Percentiles rank a stretch among this genome's conserved stretches.
Conservation (phyloP, 129 eudicot species). For the Silybum marianum region DNA sequence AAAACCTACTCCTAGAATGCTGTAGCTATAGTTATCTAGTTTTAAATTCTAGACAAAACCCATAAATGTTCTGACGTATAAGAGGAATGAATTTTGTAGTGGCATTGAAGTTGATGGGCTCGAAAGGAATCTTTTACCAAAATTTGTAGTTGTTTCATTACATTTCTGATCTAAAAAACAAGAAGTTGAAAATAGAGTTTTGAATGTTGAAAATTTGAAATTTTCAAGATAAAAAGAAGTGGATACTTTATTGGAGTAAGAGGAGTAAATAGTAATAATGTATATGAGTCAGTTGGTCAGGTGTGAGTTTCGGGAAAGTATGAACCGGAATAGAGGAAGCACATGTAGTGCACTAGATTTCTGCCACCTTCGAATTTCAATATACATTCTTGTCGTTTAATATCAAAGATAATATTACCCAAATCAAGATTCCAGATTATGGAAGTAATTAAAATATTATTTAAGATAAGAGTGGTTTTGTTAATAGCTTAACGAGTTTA, state of each 20-base stretch:
- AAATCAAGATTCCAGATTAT: slow-evolving; percentile 46
- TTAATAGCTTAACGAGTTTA: too few relatives aligned
- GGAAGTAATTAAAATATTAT: slow-evolving; percentile 20
- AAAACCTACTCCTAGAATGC: too few relatives aligned
- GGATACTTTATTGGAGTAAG: slow-evolving; percentile 23
- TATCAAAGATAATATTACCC: slow-evolving; percentile 38
- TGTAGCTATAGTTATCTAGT: too few relatives aligned
- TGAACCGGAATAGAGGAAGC: slow-evolving; percentile 49
- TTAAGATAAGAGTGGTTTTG: too few relatives aligned
- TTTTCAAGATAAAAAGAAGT: slow-evolving; percentile 9
- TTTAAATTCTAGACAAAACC: too few relatives aligned
- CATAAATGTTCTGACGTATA: not conserved
- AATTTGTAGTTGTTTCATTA: not conserved
- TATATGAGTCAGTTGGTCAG: slow-evolving; percentile 15
- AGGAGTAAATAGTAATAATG: slow-evolving; percentile 25
- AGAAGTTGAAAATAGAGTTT: not conserved
- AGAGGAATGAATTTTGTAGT: slow-evolving; percentile 20
- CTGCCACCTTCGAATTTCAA: slow-evolving; percentile 36
- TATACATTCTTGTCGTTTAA: slow-evolving; percentile 51
- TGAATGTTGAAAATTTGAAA: not conserved
- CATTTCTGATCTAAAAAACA: not conserved
- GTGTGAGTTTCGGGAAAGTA: slow-evolving; percentile 48
- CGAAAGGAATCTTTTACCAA: slow-evolving; percentile 23
- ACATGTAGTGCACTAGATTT: slow-evolving; percentile 55
- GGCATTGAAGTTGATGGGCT: slow-evolving; percentile 38